Conservation (phyloP, 208 protist species). For the Trichomonas gallinae region DNA sequence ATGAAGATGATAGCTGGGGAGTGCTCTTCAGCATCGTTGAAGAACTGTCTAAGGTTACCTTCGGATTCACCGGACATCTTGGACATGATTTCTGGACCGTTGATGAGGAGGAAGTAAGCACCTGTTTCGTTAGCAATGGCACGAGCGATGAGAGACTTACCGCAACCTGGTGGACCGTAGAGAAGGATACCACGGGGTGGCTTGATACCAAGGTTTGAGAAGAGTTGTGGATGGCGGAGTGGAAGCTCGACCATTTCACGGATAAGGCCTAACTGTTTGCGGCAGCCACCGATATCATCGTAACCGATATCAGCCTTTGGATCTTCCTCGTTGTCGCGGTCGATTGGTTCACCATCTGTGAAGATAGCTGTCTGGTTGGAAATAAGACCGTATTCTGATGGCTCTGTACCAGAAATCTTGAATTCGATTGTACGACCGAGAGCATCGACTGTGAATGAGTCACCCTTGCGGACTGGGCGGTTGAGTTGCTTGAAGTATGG, state of each 20-base stretch:
- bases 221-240: slow-evolving; percentile 89
- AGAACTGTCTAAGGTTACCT: slow-evolving; percentile 94
- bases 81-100: slow-evolving; percentile 99
- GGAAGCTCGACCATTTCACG: slow-evolving; percentile 96
- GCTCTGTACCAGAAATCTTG: slow-evolving; percentile 98
- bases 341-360: slow-evolving; percentile 96
- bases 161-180: slow-evolving; percentile 93
- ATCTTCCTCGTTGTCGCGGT: slow-evolving; percentile 94
- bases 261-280: slow-evolving; percentile 18
- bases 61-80: slow-evolving; percentile 99
- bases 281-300: slow-evolving; percentile 83
- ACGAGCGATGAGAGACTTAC: slow-evolving; percentile 98
- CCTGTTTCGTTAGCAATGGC: slow-evolving; percentile 99
- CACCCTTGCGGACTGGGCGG: slow-evolving; percentile 92
- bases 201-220: slow-evolving; percentile 95
- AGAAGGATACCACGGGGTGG: slow-evolving; percentile 76
- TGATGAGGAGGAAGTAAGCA: slow-evolving; percentile 99
- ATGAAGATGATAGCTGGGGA: slow-evolving; percentile 99
- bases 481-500: slow-evolving; percentile 98
- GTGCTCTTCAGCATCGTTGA: slow-evolving; percentile 88
- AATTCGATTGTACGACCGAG: slow-evolving; percentile 98
- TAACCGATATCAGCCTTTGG: slow-evolving; percentile 72
- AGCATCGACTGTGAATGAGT: slow-evolving; percentile 84
- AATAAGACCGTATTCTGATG: slow-evolving; percentile 49
- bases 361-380: slow-evolving; percentile 95